Evolutionary conservation across 148 eudicot genomes (phyloP).

Genomic region (Talinum fruticosum): DNA sequence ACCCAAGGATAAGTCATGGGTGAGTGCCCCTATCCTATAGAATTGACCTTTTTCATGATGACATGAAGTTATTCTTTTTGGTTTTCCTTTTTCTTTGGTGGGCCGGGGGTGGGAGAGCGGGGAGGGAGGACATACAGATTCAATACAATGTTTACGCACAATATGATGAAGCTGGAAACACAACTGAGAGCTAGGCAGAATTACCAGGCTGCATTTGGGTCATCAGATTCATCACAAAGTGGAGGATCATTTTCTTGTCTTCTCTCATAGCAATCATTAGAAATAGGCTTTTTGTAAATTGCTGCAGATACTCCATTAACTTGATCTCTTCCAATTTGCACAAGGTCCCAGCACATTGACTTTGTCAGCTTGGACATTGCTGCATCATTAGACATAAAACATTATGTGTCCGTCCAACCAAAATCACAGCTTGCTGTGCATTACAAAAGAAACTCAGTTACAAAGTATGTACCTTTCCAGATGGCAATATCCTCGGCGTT

Average conservation of each 20-base stretch:
- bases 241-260: constrained; percentile 48
- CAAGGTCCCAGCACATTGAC: constrained; percentile 73
- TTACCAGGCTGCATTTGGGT: constrained; percentile 64
- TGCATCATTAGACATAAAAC: constrained; percentile 21
- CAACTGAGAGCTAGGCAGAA: constrained; percentile 9
- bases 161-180: background rate
- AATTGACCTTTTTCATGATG: background rate
- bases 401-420: background rate
- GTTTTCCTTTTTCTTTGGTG: background rate
- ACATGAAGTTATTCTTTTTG: background rate
- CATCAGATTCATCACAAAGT: constrained; percentile 45
- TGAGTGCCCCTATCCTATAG: background rate
- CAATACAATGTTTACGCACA: too few species aligned
- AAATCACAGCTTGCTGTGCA: background rate
- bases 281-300: constrained; percentile 56
- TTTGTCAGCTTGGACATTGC: constrained; percentile 58
- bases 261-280: constrained; percentile 64
- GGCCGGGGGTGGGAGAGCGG: background rate
- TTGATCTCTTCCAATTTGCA: constrained; percentile 38
- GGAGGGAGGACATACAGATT: too few species aligned
- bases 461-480: constrained; percentile 49
- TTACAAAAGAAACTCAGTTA: background rate
- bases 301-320: constrained; percentile 59
- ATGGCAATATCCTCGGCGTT: constrained; percentile 47
- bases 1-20: background rate